Evolutionary conservation across 176 grass and related monocot genomes (phyloP), one percentile per base, ranked within the genome.

Genomic region (Avena eriantha): DNA sequence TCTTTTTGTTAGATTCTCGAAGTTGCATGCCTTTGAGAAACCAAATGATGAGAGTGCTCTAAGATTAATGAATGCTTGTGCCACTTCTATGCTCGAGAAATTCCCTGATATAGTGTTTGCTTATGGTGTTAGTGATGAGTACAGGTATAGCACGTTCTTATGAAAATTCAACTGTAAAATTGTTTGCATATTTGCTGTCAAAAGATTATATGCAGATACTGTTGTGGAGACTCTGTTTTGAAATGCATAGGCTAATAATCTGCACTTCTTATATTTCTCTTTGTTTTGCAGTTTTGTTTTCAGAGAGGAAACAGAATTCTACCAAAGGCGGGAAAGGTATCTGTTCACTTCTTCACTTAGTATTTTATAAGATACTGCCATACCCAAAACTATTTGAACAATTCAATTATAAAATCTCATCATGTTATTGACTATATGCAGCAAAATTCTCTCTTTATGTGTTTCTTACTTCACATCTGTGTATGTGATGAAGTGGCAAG

Each of bases 61-160:
- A 55, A 77, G 49, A 34, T 77, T 77, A 49, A 77, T 77, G 73
- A 77, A 77, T 17, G 73, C 67, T 13, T 98, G 96, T 84, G 90
- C 96, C 31, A 84, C 87, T 61, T 90, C 88, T 33, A 84, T 94
- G 93, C 89, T 98, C 0, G 84, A 92, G 31, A 89, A 92, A 31
- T 98, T 98, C 26, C 72, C 88, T 92, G 91, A 95, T 50, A 94
- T 94, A 84, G 89, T 94, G 45, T 98, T 95, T 89, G 93, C 96
- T 71, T 98, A 98, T 85, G 96, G 96, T 78, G 96, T 94, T 59
- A 95, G 93, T 84, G 92, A 95, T 72, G 96, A 98, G 75, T 98
- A 95, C 80, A 98, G 93, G 96, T 94, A 91, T 21, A 31, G 0
- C 80, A 67, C 69, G 2, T 18, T 86, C 57, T 34, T 46, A 34